These are phyloP conservation scores for Paxillus ammoniavirescens DNA, from an alignment of 768 basidiomycete species.

Conservation along the genomic window DNA sequence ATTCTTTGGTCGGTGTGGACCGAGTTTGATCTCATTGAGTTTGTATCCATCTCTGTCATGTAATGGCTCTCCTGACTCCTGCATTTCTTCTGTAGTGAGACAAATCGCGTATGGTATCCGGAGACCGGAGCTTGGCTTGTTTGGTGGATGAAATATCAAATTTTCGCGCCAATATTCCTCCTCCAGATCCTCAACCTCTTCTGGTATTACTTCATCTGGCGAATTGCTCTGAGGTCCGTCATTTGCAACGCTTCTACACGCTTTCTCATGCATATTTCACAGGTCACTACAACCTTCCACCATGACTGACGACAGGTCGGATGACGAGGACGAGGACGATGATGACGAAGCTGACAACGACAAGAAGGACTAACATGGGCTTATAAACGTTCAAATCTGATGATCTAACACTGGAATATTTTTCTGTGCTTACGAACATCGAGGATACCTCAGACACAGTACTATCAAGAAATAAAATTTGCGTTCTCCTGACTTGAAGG, in stretches of 20 bases:
- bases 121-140: conserved; percentile 66
- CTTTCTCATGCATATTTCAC: conserved; percentile 7
- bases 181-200: conserved; percentile 87
- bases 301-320: conserved; percentile 75
- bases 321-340: conserved; percentile 60
- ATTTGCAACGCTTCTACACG: not conserved
- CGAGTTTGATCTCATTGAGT: conserved; percentile 78
- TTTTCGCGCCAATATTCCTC: conserved; percentile 70
- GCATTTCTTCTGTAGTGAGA: conserved; percentile 39
- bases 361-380: conserved; percentile 29
- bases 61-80: conserved; percentile 2
- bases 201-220: conserved; percentile 87
- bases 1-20: conserved; percentile 88
- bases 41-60: conserved; percentile 28
- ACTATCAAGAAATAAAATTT: not conserved
- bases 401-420: conserved; percentile 3
- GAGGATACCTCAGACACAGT: conserved; percentile 2
- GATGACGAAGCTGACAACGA: conserved; percentile 26
- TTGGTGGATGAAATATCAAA: conserved; percentile 79
- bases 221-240: conserved; percentile 70
- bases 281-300: conserved; percentile 52
- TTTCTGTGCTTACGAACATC: not conserved
- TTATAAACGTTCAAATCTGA: not conserved
- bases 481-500: not conserved
- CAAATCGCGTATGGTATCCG: conserved; percentile 55